A percentile compares a stretch with the other conserved stretches of the same genome.
These are phyloP conservation scores for Dalechampia spathulata DNA, from an alignment of 441 rosid genomes.

Conservation along the genomic window DNA sequence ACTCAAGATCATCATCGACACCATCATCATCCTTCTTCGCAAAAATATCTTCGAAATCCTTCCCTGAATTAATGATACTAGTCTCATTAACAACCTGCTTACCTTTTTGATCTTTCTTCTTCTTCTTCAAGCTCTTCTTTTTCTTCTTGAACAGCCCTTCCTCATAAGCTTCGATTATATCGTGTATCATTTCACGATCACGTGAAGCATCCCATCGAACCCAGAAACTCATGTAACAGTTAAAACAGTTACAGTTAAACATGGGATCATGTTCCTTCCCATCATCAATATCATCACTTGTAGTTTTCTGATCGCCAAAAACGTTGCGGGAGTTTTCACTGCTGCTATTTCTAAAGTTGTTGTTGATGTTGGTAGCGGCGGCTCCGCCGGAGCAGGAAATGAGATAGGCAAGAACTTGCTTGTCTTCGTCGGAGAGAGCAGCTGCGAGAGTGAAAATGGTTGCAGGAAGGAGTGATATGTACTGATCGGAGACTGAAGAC, in stretches of 20 bases:
- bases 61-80: background rate
- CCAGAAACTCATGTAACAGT: slow-evolving; percentile 40
- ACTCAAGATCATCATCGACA: background rate
- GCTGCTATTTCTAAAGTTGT: too few species aligned
- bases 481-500: slow-evolving; percentile 8
- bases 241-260: slow-evolving; percentile 36
- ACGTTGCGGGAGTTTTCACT: too few species aligned
- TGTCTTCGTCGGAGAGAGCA: slow-evolving; percentile 35
- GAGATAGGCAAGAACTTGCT: slow-evolving; percentile 41
- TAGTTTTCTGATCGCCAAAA: too few species aligned
- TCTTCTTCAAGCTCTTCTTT: slow-evolving; percentile 19
- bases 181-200: slow-evolving; percentile 33
- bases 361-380: background rate
- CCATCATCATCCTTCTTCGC: background rate
- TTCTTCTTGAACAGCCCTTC: slow-evolving; percentile 20
- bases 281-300: background rate
- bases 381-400: slow-evolving; percentile 23
- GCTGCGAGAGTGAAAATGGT: slow-evolving; percentile 28
- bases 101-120: slow-evolving; percentile 12
- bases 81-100: slow-evolving; percentile 11
- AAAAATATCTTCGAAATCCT: background rate
- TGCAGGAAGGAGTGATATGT: slow-evolving; percentile 35
- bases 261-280: slow-evolving; percentile 18
- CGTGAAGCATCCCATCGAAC: slow-evolving; percentile 38
- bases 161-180: slow-evolving; percentile 38